Evolutionary conservation across 2,329 filamentous ascomycete genomes (phyloP), one percentile per base, ranked within the genome.

Genomic region (Talaromyces sp.): DNA sequence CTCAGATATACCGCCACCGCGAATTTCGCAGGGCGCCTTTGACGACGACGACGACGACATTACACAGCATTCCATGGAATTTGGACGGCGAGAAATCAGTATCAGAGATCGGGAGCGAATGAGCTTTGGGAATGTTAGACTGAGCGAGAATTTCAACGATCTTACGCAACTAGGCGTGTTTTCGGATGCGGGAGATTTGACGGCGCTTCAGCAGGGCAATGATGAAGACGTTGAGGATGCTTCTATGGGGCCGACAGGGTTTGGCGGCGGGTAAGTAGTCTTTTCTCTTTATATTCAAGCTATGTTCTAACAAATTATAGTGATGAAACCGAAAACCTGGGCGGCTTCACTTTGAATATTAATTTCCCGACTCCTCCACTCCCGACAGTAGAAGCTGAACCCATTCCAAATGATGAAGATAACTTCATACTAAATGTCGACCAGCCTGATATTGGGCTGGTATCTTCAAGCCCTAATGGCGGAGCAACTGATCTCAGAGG

Each of bases 71-170:
- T 76, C 75, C 32, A 71, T 79, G 17, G 79, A 81, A 63, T 74
- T 76, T 59, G 75, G 77, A 12, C 73, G 77, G 50, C 67, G 75
- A 63, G 77, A 75, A 17, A 68, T 72, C 2, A 72, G 69, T 53
- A 72, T 75, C 43, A 69, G 73, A 38, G 74, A 77, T 35, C 70
- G 66, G 24, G 68, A 70, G 41, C 71, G 73, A 29, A 75, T 77
- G 61, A 78, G 80, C 61, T 73, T 75, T 57, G 75, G 72, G 12
- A 73, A 70, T 55, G 68, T 72, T 24, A 69, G 77, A 21, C 68
- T 81, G 54, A 83, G 80, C 65, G 82, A 83, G 61, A 73, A 78
- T 59, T 83, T 83, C 64, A 79, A 73, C 1, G 80, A 81, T 58
- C 63, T 78, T 53, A 79, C 76, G 19, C 73, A 77, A 58, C 62